A percentile compares a stretch with the other conserved stretches of the same genome.
Conservation (phyloP, 1,139 yeast genomes). For the Magnusiomyces paraingens region DNA sequence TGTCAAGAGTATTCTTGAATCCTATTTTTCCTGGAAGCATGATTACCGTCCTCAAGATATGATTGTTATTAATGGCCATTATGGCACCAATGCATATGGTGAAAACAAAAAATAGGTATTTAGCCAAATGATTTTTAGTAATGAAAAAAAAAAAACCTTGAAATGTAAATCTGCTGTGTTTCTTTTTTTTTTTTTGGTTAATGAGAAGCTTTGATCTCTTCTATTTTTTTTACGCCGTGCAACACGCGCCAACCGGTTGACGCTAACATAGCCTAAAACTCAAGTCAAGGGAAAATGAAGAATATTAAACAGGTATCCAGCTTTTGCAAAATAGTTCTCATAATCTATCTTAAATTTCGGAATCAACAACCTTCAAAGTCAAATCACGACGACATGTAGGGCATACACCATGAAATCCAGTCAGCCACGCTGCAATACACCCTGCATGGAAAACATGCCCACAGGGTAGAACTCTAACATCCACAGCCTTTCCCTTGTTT, state of each 20-base stretch:
- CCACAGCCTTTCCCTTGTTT: too few relatives aligned
- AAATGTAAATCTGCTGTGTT: neutral
- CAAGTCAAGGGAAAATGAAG: too few relatives aligned
- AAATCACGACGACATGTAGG: neutral
- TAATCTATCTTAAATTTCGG: too few relatives aligned
- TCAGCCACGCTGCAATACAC: neutral
- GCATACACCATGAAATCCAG: neutral
- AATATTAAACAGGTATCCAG: too few relatives aligned
- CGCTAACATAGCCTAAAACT: too few relatives aligned
- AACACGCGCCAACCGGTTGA: too few relatives aligned
- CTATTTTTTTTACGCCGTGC: too few relatives aligned
- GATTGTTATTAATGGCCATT: constrained; percentile 64
- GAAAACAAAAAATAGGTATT: constrained; percentile 32
- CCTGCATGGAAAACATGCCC: constrained; percentile 1
- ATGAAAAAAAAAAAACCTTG: too few relatives aligned
- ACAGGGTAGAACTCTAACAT: neutral
- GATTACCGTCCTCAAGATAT: constrained; percentile 72
- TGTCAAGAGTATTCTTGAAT: constrained; percentile 54
- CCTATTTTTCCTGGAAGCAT: constrained; percentile 53
- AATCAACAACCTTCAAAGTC: too few relatives aligned
- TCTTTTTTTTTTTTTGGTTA: neutral
- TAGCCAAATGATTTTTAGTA: neutral
- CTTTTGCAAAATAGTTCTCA: too few relatives aligned
- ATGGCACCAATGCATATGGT: constrained; percentile 71
- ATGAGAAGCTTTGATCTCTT: too few relatives aligned